Evolutionary conservation across 2,329 filamentous ascomycete species (phyloP).

Genomic region (Aspergillus sp.): DNA sequence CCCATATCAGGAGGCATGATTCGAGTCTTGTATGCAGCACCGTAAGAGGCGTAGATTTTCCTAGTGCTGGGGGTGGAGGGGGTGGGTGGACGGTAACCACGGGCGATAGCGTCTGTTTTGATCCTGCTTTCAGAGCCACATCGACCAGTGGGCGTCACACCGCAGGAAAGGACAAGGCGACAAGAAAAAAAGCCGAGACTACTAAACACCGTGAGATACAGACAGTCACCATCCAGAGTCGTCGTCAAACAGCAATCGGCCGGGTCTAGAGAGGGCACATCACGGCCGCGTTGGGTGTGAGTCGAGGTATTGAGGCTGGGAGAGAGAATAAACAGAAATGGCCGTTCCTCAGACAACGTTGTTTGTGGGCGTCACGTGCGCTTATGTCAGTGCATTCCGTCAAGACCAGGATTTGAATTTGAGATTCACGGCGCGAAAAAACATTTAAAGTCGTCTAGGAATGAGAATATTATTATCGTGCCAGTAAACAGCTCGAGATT

Average conservation of each 20-base stretch:
- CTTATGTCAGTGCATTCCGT: constrained; percentile 18
- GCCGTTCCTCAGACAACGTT: constrained; percentile 40
- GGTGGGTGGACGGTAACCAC: constrained; percentile 20
- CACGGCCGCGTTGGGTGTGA: constrained; percentile 15
- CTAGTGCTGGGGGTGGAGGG: neutral
- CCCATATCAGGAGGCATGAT: constrained; percentile 30
- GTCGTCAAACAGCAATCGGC: neutral
- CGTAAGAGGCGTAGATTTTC: too few relatives aligned
- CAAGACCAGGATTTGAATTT: too few relatives aligned
- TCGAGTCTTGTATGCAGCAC: constrained; percentile 10
- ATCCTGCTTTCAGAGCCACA: constrained; percentile 17
- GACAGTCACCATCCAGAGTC: neutral
- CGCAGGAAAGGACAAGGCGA: constrained; percentile 1
- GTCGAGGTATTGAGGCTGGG: constrained; percentile 9
- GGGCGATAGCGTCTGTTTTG: constrained; percentile 25
- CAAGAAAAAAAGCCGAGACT: neutral
- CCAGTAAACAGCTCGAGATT: too few relatives aligned
- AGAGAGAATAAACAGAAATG: constrained; percentile 36
- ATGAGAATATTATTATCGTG: too few relatives aligned
- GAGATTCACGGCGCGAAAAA: too few relatives aligned
- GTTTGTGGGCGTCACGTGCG: constrained; percentile 30
- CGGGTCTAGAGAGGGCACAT: constrained; percentile 15
- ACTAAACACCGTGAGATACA: neutral
- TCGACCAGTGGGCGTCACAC: constrained; percentile 16
- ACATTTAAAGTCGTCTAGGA: too few relatives aligned